Conservation (phyloP, 768 basidiomycete genomes). For the Rhizopogon sp. region DNA sequence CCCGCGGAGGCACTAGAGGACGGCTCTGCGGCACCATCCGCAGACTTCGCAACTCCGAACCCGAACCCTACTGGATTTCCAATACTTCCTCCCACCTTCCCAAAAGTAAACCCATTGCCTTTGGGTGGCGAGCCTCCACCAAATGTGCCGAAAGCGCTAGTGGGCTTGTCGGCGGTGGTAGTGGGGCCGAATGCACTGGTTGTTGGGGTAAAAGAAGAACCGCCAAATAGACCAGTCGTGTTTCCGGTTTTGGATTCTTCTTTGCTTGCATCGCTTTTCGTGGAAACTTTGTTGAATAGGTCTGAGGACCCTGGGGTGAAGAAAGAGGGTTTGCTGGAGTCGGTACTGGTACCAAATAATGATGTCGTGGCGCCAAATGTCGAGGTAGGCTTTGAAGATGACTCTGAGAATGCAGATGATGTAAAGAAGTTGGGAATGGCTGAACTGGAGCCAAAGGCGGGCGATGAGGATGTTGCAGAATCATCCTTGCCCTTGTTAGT, state of each 20-base stretch:
- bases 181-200: slow-evolving; percentile 16
- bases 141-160: slow-evolving; percentile 17
- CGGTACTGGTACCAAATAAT: slow-evolving; percentile 18
- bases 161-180: slow-evolving; percentile 17
- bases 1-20: slow-evolving; percentile 8
- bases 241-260: background rate
- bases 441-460: slow-evolving; percentile 12
- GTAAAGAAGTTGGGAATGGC: slow-evolving; percentile 19
- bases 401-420: slow-evolving; percentile 15
- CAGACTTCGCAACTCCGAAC: slow-evolving; percentile 25
- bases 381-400: slow-evolving; percentile 15
- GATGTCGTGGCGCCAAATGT: slow-evolving; percentile 16
- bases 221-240: slow-evolving; percentile 13
- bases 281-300: background rate
- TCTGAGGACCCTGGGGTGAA: slow-evolving; percentile 9
- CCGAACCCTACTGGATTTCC: slow-evolving; percentile 64
- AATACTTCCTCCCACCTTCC: slow-evolving; percentile 39
- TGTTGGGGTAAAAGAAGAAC: slow-evolving; percentile 6
- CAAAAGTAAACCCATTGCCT: slow-evolving; percentile 21
- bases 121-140: slow-evolving; percentile 24
- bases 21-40: slow-evolving; percentile 14
- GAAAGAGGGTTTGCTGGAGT: slow-evolving; percentile 9
- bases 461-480: slow-evolving; percentile 4
- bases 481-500: slow-evolving; percentile 1
- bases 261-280: slow-evolving; percentile 13